Percentiles rank a stretch among this genome's conserved stretches.
Evolutionary conservation across 805 yeast species (phyloP).

Genomic region (Candida coquimbonensis): DNA sequence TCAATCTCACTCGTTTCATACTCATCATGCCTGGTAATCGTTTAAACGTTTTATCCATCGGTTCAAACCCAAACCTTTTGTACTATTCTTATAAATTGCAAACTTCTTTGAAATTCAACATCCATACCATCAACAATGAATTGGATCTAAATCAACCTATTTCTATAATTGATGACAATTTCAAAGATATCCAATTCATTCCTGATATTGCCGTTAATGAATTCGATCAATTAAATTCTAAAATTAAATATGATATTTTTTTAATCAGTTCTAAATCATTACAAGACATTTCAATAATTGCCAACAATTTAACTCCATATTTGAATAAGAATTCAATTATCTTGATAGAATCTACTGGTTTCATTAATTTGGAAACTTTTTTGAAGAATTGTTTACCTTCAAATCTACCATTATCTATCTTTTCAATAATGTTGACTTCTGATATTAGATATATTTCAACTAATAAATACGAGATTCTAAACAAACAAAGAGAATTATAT

Average conservation of each 20-base stretch:
- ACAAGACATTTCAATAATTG: conserved; percentile 42
- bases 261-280: conserved; percentile 41
- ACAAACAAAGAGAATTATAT: conserved; percentile 25
- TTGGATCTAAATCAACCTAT: conserved; percentile 1
- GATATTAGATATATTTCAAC: conserved; percentile 15
- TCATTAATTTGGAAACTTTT: conserved; percentile 66
- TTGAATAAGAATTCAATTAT: conserved; percentile 42
- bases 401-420: conserved; percentile 14
- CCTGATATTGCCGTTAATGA: conserved; percentile 5
- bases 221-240: conserved; percentile 10
- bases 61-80: conserved; percentile 49
- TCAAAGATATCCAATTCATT: conserved; percentile 9
- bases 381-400: conserved; percentile 52
- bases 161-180: conserved; percentile 18
- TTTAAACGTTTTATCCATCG: conserved; percentile 34
- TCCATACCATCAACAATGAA: conserved; percentile 35
- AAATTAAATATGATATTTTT: conserved; percentile 34
- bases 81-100: conserved; percentile 55
- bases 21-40: conserved; percentile 9
- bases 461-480: conserved; percentile 14
- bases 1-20: too few relatives aligned
- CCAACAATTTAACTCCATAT: conserved; percentile 31
- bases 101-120: conserved; percentile 34
- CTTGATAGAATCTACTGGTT: conserved; percentile 64
- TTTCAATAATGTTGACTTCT: conserved; percentile 16